Evolutionary conservation across 495 filamentous ascomycete genomes (phyloP).

Genomic region (Staphylotrichum tortipilum): DNA sequence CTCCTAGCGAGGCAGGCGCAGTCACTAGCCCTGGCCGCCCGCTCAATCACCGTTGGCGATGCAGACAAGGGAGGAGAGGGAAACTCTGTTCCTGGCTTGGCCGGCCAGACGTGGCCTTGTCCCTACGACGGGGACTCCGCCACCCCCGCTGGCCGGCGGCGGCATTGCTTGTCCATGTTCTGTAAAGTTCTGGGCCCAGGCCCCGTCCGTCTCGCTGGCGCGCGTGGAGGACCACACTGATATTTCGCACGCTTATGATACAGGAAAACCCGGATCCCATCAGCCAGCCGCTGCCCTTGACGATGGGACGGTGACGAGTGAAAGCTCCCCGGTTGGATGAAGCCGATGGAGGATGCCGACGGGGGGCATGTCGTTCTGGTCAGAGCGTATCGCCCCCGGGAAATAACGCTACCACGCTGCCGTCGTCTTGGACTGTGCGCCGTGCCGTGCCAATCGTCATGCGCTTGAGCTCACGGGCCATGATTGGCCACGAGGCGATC

Average conservation of each 20-base stretch:
- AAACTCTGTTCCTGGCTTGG: no score
- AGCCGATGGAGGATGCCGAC: no score
- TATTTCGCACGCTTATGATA: no score
- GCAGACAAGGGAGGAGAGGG: no score
- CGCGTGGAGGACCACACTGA: no score
- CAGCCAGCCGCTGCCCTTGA: no score
- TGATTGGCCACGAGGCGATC: conserved; percentile 14
- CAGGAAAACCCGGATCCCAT: no score
- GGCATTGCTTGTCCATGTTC: neutral
- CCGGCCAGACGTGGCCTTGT: neutral
- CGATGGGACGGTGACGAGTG: no score
- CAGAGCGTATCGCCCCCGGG: neutral
- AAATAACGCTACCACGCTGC: neutral
- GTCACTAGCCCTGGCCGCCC: neutral
- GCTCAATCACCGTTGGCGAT: neutral
- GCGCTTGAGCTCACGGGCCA: neutral
- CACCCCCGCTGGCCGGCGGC: conserved; percentile 13
- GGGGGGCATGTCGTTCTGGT: no score
- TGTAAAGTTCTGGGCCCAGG: neutral
- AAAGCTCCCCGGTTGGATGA: no score
- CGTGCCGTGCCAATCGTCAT: neutral
- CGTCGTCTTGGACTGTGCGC: neutral
- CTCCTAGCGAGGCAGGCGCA: neutral
- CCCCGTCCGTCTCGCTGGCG: no score
- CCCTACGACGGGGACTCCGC: conserved; percentile 4